Evolutionary conservation across 768 basidiomycete species (phyloP), one percentile per base, ranked within the genome.

Genomic region (Xerocomus spinulosus): DNA sequence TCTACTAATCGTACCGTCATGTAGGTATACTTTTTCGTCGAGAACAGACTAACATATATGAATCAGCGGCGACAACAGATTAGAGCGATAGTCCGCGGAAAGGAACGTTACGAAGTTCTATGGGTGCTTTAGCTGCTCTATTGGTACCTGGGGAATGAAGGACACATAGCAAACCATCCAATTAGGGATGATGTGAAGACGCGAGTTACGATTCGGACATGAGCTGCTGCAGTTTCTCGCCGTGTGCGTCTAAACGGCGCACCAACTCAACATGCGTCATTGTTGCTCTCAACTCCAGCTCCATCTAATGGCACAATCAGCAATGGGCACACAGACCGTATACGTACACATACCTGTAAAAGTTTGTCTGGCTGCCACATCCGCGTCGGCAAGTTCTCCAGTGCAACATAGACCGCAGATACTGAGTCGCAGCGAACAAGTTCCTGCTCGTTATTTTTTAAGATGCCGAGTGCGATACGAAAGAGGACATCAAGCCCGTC

Each of bases 301-400:
- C 83, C 34, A 76, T 58, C 83, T 85, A 52, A 3, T 5, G 4
- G 26, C 15, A 36, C n/a, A 23, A 36, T 5, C 6, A 45, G 13
- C 15, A 9, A 21, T 26, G 37, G 3, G 29, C n/a, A 20, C n/a
- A 28, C 9, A 20, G 17, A 29, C 5, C 13, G 9, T 2, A 10
- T 24, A 4, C 7, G 9, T 12, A 32, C 1, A 42, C 48, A 21
- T 50, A 95, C 95, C 77, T 89, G 88, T 29, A 98, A 72, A 2
- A 99, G 72, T 63, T 84, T 87, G 63, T 95, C 93, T 0, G 91
- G 83, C 52, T 92, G 83, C 90, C 94, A 98, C 80, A 94, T 85
- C 49, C 92, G 75, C 12, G 89, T 92, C 1, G 96, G 94, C 52
- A 96, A 70, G 57, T 86, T 88, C 64, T 93, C 88, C 46, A 99